Evolutionary conservation across 345 rosid species (phyloP), one percentile per base, ranked within the genome.

Genomic region (Brassica rapa): DNA sequence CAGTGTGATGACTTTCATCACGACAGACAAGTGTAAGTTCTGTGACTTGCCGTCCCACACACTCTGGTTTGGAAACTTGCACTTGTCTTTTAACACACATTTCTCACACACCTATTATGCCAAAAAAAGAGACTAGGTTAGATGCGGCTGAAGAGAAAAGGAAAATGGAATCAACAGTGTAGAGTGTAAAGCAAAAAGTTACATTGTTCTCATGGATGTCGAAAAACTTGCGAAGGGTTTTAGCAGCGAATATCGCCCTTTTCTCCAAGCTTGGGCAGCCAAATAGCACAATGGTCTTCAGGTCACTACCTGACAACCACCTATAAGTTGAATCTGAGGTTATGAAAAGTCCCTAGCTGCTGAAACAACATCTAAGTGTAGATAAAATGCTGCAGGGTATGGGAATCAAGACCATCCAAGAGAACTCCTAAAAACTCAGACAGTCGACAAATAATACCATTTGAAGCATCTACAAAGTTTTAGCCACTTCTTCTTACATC

Each of bases 231-330:
- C 98, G 96, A 83, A 93, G 59, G 66, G 85, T 83, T 82, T 93
- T 93, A 33, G 97, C 97, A 77, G 93, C 81, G 66, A 86, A 86
- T 68, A 89, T 78, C 24, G 29, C 62, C 67, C 81, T 85, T 75
- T 65, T 91, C 0, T 80, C 68, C 60, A 86, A 79, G 68, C 89
- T 83, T 43, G 94, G 96, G 77, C 98, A 93, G 70, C 98, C 98
- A 72, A 88, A 85, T 19, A 84, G 78, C 19, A 85, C 94, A 66
- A 91, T 75, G 66, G 68, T 87, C 82, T 90, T 89, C 83, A 93
- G 77, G 76, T 89, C 87, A 15, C 85, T 85, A 37, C 96, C 91
- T 21, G 96, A 89, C 77, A 93, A 80, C 96, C 94, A 89, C 83
- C 98, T 93, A 83, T 15, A 81, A 49, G 71, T 70, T 79, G 77